A percentile compares a stretch with the other conserved stretches of the same genome.
These are phyloP conservation scores for Linum lewisii DNA, from an alignment of 345 rosid species.

Conservation along the genomic window DNA sequence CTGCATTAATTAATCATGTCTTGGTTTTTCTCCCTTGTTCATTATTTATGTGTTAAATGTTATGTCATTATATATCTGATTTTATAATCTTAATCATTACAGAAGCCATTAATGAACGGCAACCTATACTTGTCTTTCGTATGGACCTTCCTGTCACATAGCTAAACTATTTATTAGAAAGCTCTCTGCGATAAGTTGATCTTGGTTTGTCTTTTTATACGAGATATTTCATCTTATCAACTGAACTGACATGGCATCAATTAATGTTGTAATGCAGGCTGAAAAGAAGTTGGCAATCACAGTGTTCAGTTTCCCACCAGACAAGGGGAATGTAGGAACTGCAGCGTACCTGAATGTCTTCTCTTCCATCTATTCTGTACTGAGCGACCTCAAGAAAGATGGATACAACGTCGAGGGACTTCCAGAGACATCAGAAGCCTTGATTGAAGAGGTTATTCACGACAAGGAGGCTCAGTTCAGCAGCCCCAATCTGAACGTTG, in stretches of 20 bases:
- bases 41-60: too few relatives aligned
- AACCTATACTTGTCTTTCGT: not conserved
- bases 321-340: slow-evolving; percentile 92
- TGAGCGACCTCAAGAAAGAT: slow-evolving; percentile 66
- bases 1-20: too few relatives aligned
- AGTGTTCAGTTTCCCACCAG: slow-evolving; percentile 98
- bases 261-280: too few relatives aligned
- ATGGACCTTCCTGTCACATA: too few relatives aligned
- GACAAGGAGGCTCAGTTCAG: slow-evolving; percentile 98
- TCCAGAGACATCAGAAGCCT: slow-evolving; percentile 85
- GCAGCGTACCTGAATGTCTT: slow-evolving; percentile 96
- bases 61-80: not conserved
- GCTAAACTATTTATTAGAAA: too few relatives aligned
- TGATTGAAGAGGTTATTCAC: slow-evolving; percentile 81
- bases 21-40: too few relatives aligned
- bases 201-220: too few relatives aligned
- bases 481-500: slow-evolving; percentile 85
- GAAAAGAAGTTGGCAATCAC: slow-evolving; percentile 90
- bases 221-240: too few relatives aligned
- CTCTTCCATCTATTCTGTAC: slow-evolving; percentile 84
- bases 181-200: too few relatives aligned
- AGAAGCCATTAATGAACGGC: not conserved
- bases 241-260: too few relatives aligned
- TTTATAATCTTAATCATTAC: not conserved
- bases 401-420: slow-evolving; percentile 90